Percentiles rank a stretch among this genome's conserved stretches.
Evolutionary conservation across 1,284 basidiomycete species (phyloP).

Genomic region (Ceratobasidium sp.): DNA sequence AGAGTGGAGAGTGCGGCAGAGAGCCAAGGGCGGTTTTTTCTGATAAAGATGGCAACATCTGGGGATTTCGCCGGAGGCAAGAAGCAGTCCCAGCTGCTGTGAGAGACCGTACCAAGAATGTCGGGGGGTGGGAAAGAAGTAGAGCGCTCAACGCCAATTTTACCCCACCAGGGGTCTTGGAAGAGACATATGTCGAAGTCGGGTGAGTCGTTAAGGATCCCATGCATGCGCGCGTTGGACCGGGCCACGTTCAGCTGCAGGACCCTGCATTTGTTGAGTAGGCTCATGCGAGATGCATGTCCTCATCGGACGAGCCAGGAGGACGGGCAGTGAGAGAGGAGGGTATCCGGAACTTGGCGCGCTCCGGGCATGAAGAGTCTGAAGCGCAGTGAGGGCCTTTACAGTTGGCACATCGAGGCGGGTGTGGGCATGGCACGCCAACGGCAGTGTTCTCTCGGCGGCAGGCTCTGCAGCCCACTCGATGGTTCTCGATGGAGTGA

Average conservation of each 20-base stretch:
- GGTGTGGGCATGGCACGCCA: no score
- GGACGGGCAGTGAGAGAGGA: no score
- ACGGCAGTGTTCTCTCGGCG: no score
- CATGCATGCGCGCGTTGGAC: background rate
- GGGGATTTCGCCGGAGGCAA: background rate
- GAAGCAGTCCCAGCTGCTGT: background rate
- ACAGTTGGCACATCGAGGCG: no score
- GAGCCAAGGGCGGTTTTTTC: background rate
- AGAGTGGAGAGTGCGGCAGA: background rate
- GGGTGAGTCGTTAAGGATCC: background rate
- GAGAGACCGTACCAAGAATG: background rate
- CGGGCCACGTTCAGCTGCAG: constrained; percentile 22
- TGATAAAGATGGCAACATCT: background rate
- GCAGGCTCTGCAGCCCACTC: no score
- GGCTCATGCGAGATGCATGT: background rate
- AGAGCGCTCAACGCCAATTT: background rate
- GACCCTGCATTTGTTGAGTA: background rate
- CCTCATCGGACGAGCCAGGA: background rate
- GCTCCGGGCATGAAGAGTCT: no score
- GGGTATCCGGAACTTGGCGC: no score
- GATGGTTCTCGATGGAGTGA: no score
- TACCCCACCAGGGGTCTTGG: constrained; percentile 33
- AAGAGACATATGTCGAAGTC: background rate
- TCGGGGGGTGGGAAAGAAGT: background rate
- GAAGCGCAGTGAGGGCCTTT: no score